These are phyloP conservation scores for Lycium barbarum DNA, from an alignment of 257 asterid genomes.

Conservation along the genomic window DNA sequence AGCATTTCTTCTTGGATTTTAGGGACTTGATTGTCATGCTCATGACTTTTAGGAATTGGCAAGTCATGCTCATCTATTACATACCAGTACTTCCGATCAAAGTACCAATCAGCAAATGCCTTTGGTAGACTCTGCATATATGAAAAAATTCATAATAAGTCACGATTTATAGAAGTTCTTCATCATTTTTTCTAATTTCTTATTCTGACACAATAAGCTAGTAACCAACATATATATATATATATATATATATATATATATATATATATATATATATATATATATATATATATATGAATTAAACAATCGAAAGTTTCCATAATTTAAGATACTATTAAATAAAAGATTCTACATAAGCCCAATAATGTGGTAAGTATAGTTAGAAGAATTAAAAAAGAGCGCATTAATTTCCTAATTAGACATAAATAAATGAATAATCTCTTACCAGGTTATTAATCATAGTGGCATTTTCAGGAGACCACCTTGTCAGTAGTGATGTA, in stretches of 20 bases:
- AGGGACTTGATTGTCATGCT: background rate
- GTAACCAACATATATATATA: background rate
- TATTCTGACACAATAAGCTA: background rate
- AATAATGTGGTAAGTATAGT: background rate
- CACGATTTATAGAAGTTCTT: too few species aligned
- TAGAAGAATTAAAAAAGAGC: too few species aligned
- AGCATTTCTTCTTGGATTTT: too few species aligned
- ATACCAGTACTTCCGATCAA: background rate
- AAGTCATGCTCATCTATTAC: background rate
- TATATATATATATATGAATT: background rate
- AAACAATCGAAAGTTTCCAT: background rate
- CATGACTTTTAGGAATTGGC: background rate
- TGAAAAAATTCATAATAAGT: background rate
- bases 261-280: too few species aligned
- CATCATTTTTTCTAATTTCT: too few species aligned
- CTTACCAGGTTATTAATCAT: background rate
- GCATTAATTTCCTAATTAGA: background rate
- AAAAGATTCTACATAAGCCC: background rate
- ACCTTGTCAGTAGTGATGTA: background rate
- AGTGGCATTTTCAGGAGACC: background rate
- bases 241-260: background rate
- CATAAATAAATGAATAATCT: background rate
- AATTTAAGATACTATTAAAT: too few species aligned
- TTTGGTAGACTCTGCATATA: background rate
- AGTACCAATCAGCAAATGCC: constrained; percentile 6